Percentiles rank a stretch among this genome's conserved stretches.
Evolutionary conservation across 2,329 filamentous ascomycete species (phyloP).

Genomic region (Cladophialophora psammophila): DNA sequence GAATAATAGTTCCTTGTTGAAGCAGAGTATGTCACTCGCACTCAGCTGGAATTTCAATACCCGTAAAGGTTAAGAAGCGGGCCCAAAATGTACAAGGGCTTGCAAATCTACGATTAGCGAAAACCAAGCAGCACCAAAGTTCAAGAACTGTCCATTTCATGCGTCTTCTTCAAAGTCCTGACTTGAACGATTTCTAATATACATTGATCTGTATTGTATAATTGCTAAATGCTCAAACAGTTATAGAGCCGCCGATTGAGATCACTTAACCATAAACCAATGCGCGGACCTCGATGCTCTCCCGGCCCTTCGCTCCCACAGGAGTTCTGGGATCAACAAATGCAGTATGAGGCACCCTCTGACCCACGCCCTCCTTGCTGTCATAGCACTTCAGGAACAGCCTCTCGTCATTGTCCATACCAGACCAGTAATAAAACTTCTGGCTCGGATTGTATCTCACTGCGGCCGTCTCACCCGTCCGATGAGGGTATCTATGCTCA

Average conservation of each 20-base stretch:
- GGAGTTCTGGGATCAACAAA: conserved; percentile 79
- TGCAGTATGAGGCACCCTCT: conserved; percentile 72
- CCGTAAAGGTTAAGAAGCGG: too few species aligned
- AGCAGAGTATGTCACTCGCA: too few species aligned
- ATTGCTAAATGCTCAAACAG: neutral
- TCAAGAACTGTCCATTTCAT: neutral
- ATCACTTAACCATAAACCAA: conserved; percentile 74
- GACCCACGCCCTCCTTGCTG: conserved; percentile 59
- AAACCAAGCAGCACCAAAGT: neutral
- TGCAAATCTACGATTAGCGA: neutral
- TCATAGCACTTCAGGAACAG: conserved; percentile 81
- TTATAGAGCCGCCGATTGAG: neutral
- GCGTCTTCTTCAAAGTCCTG: neutral
- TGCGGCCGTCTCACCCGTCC: conserved; percentile 76
- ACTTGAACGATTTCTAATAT: neutral
- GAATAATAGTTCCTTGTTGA: too few species aligned
- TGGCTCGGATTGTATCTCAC: conserved; percentile 69
- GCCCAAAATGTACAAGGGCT: too few species aligned
- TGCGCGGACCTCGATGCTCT: conserved; percentile 89
- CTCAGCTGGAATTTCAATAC: too few species aligned
- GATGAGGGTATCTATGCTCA: conserved; percentile 75
- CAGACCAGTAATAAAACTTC: conserved; percentile 80
- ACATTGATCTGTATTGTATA: neutral
- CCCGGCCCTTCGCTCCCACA: conserved; percentile 72
- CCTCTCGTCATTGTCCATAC: conserved; percentile 76